phyloP scores from a whole-genome alignment of 2,329 filamentous ascomycete species.

The Purpureocillium lavendulum region DNA sequence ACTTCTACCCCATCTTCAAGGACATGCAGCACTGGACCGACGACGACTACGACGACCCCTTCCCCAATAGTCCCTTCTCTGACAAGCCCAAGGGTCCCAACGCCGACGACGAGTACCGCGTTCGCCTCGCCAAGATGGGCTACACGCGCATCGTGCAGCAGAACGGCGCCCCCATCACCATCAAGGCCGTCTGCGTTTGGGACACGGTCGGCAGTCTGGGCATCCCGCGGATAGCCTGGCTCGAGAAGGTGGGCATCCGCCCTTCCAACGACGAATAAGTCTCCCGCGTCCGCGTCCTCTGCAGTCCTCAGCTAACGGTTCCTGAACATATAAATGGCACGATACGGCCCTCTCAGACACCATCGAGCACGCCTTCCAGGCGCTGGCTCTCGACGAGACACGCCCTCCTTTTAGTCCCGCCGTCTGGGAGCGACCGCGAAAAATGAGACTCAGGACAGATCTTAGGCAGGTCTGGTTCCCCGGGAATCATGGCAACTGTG shows the following conservation, averaged over 20 bases:
- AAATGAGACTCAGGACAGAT: constrained; percentile 30
- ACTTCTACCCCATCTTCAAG: constrained; percentile 47
- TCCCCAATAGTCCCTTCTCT: constrained; percentile 36
- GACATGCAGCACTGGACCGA: constrained; percentile 47
- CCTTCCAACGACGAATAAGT: constrained; percentile 38
- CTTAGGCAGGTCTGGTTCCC: constrained; percentile 57
- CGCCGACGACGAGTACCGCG: constrained; percentile 33
- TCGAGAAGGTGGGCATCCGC: constrained; percentile 38
- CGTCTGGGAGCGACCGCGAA: constrained; percentile 39
- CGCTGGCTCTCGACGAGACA: constrained; percentile 49
- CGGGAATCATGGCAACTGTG: constrained; percentile 62
- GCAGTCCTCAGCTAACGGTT: constrained; percentile 24
- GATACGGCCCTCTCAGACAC: constrained; percentile 43
- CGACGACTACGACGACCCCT: constrained; percentile 34
- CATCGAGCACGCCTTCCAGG: constrained; percentile 51
- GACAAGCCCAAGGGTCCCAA: constrained; percentile 37
- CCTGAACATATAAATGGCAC: constrained; percentile 39
- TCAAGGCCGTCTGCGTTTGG: constrained; percentile 38
- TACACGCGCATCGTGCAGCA: constrained; percentile 34
- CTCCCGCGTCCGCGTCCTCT: constrained; percentile 5
- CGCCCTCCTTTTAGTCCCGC: constrained; percentile 46
- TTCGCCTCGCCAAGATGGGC: constrained; percentile 32
- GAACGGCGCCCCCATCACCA: constrained; percentile 33
- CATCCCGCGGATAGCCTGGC: constrained; percentile 35
- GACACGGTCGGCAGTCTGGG: constrained; percentile 35